Evolutionary conservation across 169 alveolate species (phyloP).

Genomic region (Cryptosporidium sp.): DNA sequence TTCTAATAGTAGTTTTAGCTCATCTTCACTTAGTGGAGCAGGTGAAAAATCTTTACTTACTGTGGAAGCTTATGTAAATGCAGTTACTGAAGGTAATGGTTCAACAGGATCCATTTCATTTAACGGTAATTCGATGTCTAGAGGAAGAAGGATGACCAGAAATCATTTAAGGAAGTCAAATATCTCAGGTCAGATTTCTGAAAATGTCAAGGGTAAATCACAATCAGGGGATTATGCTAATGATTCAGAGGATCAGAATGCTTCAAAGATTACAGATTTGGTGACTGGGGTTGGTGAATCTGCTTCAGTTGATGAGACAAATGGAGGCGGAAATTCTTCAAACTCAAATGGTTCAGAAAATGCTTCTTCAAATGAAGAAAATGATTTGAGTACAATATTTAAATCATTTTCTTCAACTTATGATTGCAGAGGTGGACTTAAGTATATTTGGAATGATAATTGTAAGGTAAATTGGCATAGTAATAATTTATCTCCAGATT

Average conservation of each 20-base stretch:
- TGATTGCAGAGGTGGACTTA: conserved; percentile 70
- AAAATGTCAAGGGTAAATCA: conserved; percentile 5
- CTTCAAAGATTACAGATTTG: conserved; percentile 20
- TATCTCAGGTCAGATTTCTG: conserved; percentile 10
- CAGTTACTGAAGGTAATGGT: conserved; percentile 55
- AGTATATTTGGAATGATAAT: conserved; percentile 69
- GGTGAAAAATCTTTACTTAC: conserved; percentile 57
- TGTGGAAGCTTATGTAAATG: conserved; percentile 72
- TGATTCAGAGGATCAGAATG: conserved; percentile 54
- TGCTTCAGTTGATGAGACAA: conserved; percentile 5
- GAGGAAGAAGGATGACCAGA: conserved; percentile 75
- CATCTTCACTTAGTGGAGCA: background rate
- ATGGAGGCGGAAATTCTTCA: conserved; percentile 17
- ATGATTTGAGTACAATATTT: conserved; percentile 51
- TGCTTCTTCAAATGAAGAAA: conserved; percentile 50
- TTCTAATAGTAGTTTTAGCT: conserved; percentile 1
- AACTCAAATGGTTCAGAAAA: conserved; percentile 38
- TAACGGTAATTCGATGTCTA: conserved; percentile 21
- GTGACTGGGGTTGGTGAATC: conserved; percentile 16
- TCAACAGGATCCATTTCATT: conserved; percentile 17
- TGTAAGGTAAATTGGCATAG: conserved; percentile 74
- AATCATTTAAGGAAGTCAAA: conserved; percentile 55
- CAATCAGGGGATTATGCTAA: conserved; percentile 16
- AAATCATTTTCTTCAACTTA: conserved; percentile 46
- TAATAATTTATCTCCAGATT: conserved; percentile 61